These are phyloP conservation scores for Stephanodiscus triporus DNA, from an alignment of 108 stramenopile genomes.

Conservation along the genomic window DNA sequence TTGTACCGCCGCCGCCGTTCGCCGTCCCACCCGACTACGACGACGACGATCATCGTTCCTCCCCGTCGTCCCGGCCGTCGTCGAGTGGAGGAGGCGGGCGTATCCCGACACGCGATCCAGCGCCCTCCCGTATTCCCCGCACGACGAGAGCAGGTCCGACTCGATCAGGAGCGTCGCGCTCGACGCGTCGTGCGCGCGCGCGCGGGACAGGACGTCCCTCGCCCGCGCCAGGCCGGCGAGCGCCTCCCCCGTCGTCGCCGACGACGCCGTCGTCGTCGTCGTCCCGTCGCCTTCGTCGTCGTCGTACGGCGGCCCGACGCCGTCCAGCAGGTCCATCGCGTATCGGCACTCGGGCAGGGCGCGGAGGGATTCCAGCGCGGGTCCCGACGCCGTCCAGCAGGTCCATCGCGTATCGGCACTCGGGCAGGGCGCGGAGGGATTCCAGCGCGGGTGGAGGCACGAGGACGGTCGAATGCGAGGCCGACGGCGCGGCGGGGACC, in stretches of 20 bases:
- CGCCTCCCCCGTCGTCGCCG: slow-evolving; percentile 2
- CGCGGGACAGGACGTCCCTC: slow-evolving; percentile 25
- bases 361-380: slow-evolving; percentile 5
- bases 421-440: slow-evolving; percentile 28
- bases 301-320: background rate
- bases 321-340: slow-evolving; percentile 21
- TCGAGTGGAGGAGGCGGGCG: background rate
- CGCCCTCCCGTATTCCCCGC: slow-evolving; percentile 31
- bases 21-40: background rate
- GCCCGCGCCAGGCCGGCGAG: slow-evolving; percentile 28
- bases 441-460: slow-evolving; percentile 4
- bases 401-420: slow-evolving; percentile 23
- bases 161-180: slow-evolving; percentile 21
- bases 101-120: slow-evolving; percentile 22
- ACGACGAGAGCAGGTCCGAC: slow-evolving; percentile 4
- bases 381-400: slow-evolving; percentile 9
- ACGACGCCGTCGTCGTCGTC: background rate
- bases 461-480: slow-evolving; percentile 8
- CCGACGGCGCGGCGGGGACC: slow-evolving; percentile 21
- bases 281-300: background rate
- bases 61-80: background rate
- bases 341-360: slow-evolving; percentile 28
- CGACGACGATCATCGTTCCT: background rate
- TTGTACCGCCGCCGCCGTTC: slow-evolving; percentile 4
- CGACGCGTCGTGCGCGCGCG: slow-evolving; percentile 8